Base-by-base conservation (phyloP, 306 rosid genomes). In the Cicer pinnatifidum region DNA sequence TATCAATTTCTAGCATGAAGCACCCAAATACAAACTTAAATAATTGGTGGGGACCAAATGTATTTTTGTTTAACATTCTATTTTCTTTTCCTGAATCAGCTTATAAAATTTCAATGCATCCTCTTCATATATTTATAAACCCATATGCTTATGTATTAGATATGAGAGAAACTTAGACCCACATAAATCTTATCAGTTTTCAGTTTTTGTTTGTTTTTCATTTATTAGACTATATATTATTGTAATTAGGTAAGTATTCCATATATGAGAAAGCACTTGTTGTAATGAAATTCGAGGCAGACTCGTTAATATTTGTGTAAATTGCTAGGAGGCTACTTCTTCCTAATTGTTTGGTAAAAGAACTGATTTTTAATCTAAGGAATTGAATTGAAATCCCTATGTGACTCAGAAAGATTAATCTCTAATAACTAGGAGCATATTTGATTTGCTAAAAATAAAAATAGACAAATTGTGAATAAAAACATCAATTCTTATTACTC, bases 1-100 rank as follows among this genome's bases (percentile, higher is more conserved):
- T 66, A 45, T 44, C 53, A 17, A 20, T 66, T 11, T 66, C 39
- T n/a, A 17, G 16, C 1, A 44, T 1, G 71, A 43, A 43, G 38
- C 43, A 43, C 5, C 39, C 53, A 37, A 43, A 65, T 41, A 53
- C 11, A 17, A 11, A 16, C 17, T 6, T 44, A 9, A 17, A 17
- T 16, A 65, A 19, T 65, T 65, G 52, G 40, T 19, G 53, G 53
- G 71, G 52, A 43, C 53, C 53, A 43, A 65, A 64, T 17, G 35
- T 17, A 40, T 11, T 43, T 65, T 43, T 11, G 12, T 15, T 38
- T 16, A 43, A 9, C 47, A 40, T 33, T 9, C 51, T 8, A 39
- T 15, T 9, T 9, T 62, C 8, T 2, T 16, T 62, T 15, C 6
- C 48, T 8, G 1, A 64, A 64, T 17, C 15, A 64, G 28, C 51